These are phyloP conservation scores for Pyricularia grisea DNA, from an alignment of 2,329 filamentous ascomycete genomes.

Conservation along the genomic window DNA sequence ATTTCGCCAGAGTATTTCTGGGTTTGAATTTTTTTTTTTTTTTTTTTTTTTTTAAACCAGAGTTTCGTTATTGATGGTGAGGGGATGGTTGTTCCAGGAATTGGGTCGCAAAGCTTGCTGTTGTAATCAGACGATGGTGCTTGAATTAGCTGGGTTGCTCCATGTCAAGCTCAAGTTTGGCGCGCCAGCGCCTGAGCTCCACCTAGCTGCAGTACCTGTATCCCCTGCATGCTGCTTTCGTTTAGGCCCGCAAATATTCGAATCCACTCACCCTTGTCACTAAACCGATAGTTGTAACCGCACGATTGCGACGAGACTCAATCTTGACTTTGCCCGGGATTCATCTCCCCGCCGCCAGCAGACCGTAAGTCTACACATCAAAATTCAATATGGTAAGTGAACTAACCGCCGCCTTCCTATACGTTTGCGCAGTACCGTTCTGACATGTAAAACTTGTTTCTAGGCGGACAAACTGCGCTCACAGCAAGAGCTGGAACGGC, in stretches of 20 bases:
- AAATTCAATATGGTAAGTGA: neutral
- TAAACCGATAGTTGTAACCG: neutral
- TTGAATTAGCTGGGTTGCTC: neutral
- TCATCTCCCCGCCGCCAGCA: neutral
- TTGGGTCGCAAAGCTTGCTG: neutral
- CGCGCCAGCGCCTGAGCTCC: neutral
- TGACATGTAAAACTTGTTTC: neutral
- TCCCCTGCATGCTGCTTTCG: neutral
- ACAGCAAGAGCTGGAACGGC: conserved; percentile 92
- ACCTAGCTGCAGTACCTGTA: neutral
- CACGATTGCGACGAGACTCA: neutral
- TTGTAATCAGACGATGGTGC: neutral
- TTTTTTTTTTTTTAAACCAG: neutral
- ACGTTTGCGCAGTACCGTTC: neutral
- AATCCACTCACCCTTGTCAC: neutral
- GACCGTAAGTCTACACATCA: neutral
- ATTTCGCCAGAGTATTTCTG: no score
- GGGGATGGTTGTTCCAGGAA: neutral
- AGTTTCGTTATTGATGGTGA: neutral
- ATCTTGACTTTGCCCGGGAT: neutral
- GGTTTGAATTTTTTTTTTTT: neutral
- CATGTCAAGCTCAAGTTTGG: neutral
- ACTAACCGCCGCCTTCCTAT: neutral
- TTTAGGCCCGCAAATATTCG: neutral
- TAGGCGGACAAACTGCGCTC: conserved; percentile 96